Evolutionary conservation across 257 asterid genomes (phyloP).

Genomic region (Solanum dulcamara): DNA sequence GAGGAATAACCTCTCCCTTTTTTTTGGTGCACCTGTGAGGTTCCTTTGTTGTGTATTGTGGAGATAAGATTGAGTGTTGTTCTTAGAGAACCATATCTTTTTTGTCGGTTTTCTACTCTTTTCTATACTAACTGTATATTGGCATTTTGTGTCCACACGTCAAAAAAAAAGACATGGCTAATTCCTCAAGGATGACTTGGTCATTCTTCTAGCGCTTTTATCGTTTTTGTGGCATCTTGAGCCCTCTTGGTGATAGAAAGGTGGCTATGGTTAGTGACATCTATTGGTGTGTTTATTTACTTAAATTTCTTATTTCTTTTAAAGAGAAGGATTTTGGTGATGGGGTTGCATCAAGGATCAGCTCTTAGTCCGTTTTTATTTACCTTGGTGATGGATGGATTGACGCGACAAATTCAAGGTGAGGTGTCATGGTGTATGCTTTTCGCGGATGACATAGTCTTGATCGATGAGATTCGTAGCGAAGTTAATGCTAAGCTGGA

Average conservation of each 20-base stretch:
- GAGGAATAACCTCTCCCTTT: not conserved
- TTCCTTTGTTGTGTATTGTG: not conserved
- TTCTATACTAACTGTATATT: not conserved
- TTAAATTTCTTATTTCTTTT: not conserved
- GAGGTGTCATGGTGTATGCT: no score
- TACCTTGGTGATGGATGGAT: no score
- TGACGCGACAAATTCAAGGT: no score
- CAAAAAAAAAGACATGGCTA: not conserved
- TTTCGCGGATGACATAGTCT: no score
- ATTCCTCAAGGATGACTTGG: not conserved
- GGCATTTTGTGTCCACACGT: not conserved
- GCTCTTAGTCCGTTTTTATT: no score
- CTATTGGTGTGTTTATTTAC: not conserved
- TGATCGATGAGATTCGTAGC: no score
- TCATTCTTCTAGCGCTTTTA: not conserved
- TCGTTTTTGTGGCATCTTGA: not conserved
- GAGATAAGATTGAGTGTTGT: not conserved
- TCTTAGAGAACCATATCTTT: not conserved
- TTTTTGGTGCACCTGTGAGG: not conserved
- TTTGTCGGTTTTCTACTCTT: not conserved
- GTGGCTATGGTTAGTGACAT: not conserved
- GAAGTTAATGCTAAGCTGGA: no score
- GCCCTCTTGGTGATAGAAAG: not conserved
- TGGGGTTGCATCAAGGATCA: no score
- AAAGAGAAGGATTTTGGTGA: not conserved